Conservation (phyloP, 2,329 filamentous ascomycete genomes). For the Fusarium armeniacum region DNA sequence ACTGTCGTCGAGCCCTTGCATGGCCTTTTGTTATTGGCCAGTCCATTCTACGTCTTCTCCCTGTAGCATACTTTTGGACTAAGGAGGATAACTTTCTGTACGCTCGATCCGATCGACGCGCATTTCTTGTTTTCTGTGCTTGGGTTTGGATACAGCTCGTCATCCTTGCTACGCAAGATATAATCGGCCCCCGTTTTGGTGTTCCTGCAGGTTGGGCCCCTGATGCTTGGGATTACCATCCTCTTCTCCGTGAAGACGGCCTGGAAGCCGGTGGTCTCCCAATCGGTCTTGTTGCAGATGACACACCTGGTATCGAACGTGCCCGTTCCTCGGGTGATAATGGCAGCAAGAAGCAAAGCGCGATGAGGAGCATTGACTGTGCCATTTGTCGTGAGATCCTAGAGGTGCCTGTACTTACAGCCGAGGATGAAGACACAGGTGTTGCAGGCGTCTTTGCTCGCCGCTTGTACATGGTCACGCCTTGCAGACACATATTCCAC, state of each 20-base stretch:
- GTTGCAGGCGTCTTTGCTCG: constrained; percentile 80
- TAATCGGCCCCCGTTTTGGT: constrained; percentile 90
- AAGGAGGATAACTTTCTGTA: constrained; percentile 85
- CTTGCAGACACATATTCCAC: constrained; percentile 96
- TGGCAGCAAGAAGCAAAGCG: constrained; percentile 52
- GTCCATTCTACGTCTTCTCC: constrained; percentile 81
- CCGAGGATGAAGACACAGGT: constrained; percentile 67
- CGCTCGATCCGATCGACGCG: constrained; percentile 74
- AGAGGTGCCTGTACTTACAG: constrained; percentile 84
- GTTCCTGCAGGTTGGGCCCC: constrained; percentile 76
- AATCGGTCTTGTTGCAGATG: constrained; percentile 72
- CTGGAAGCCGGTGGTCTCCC: constrained; percentile 84
- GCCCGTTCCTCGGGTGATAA: constrained; percentile 54
- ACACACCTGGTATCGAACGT: constrained; percentile 47
- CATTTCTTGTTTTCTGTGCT: constrained; percentile 71
- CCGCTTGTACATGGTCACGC: constrained; percentile 95
- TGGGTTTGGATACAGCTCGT: constrained; percentile 93
- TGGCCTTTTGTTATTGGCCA: constrained; percentile 94
- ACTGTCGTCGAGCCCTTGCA: constrained; percentile 89
- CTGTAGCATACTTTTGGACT: constrained; percentile 88
- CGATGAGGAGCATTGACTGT: constrained; percentile 79
- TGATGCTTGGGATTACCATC: constrained; percentile 96
- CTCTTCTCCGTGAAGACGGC: constrained; percentile 85
- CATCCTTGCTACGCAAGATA: constrained; percentile 82
- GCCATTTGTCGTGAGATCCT: constrained; percentile 94